Evolutionary conservation across 768 basidiomycete genomes (phyloP), one percentile per base, ranked within the genome.

Genomic region (Trametes villosa): DNA sequence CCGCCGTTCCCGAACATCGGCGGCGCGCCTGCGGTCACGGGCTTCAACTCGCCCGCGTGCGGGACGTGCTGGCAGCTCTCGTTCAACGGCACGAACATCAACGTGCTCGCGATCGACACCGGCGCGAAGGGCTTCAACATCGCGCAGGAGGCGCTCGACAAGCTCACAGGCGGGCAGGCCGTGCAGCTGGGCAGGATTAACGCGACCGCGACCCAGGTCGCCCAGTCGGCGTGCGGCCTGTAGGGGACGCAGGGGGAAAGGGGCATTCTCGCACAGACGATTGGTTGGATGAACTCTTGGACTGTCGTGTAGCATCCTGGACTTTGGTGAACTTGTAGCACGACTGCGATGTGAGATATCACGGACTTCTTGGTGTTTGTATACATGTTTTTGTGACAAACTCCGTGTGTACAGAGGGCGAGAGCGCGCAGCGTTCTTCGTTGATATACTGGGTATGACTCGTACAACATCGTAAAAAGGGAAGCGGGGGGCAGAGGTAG

Each of bases 1-100:
- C 85, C 86, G 2, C 72, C 72, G 42, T 89, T 86, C 77, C 86
- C 87, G 1, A 68, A 75, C 70, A 84, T 89, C 67, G 86, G 85
- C 29, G 86, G 83, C 1, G 82, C 78, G 0, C 74, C 77, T 18
- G 83, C 78, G 30, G 74, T 89, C 53, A 62, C 53, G 0, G 80
- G 78, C 27, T 88, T 74, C 72, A 78, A 83, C 68, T 86, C 84
- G 1, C 60, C 70, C 1, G 74, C 77, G 41, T 89, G 87, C 64
- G 85, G 86, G 3, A 78, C 79, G 24, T 89, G 88, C 71, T 89
- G 85, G 85, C 53, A 76, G 60, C 67, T 88, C 62, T 78, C 79
- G 4, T 86, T 78, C 70, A 76, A 76, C 12, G 74, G 76, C 26
- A 62, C 24, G 57, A 65, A 56, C 57, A 76, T 86, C 70, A 78